Base-by-base conservation (phyloP, 2,329 filamentous ascomycete genomes). In the Pseudopyricularia javanii region DNA sequence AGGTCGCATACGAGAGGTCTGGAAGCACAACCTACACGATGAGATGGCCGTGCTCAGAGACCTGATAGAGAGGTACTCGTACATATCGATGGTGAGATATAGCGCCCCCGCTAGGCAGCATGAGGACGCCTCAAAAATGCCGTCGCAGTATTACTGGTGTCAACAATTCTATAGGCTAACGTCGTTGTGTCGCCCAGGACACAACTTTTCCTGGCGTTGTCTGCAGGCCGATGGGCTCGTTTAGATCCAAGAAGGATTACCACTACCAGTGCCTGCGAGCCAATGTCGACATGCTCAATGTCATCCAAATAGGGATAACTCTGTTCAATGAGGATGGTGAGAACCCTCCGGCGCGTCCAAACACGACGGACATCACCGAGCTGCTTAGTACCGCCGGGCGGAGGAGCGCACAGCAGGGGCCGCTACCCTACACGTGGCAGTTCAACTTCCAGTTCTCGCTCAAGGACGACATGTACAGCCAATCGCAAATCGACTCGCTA, bases 131-230 rank as follows among this genome's bases (percentile, higher is more conserved):
- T n/a, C n/a, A n/a, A n/a, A n/a, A n/a, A n/a, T n/a, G n/a, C n/a
- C n/a, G n/a, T n/a, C n/a, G n/a, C n/a, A n/a, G n/a, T n/a, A n/a
- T n/a, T n/a, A n/a, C n/a, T n/a, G n/a, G n/a, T n/a, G n/a, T n/a
- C n/a, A n/a, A n/a, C n/a, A n/a, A n/a, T n/a, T n/a, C n/a, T n/a
- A n/a, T n/a, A n/a, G 43, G 32, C 17, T 28, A 14, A 34, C 28
- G 52, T 49, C 48, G 33, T 54, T 59, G 53, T 22, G 33, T 50
- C 56, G 53, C 53, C 51, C 64, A 95, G 91, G 93, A 98, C 66
- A 96, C 93, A 24, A 91, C 97, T 66, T 98, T 98, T 61, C 93
- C 93, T n/a, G 93, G 93, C 54, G 90, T 98, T 52, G 91, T 98
- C 52, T 89, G 91, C 26, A 82, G 93, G 59, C 93, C 93, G 2